Base-by-base conservation (phyloP, 805 yeast species). In the Wickerhamiella cacticola region DNA sequence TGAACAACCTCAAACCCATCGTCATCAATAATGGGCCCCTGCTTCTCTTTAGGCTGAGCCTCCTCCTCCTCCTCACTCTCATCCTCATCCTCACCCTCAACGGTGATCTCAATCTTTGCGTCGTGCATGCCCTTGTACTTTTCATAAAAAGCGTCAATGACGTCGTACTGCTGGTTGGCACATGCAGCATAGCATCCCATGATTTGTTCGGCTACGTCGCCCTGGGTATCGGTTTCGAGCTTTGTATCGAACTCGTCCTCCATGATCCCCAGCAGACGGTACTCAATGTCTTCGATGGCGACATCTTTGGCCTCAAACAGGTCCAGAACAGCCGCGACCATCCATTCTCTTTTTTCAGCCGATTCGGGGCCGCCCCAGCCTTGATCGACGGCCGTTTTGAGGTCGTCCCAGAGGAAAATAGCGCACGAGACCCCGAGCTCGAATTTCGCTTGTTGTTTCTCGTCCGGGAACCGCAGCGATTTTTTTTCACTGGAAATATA, bases 281-380 rank as follows among this genome's bases (percentile, higher is more conserved):
- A 95, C 65, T 92, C 96, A 23, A 92, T 75, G 53, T 82, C 74
- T 33, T 76, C 79, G 2, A 82, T 69, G 56, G 87, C 97, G 4
- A 89, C 83, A 3, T 75, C 71, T 45, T 69, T 73, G 41, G 69
- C 68, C 39, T 66, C 70, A 59, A 89, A 92, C 46, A 87, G 69
- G 29, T 86, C 96, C 24, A 87, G 74, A 2, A 89, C 76, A 12
- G 84, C 68, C 3, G 85, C 94, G 3, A 84, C 76, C 53, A 89
- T 73, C 98, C 98, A 92, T 62, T 92, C 98, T 59, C 99, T 73
- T 63, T 92, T 92, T 33, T 84, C 96, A 0, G 73, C 76, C 12
- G 94, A 80, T 29, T 84, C 82, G 12, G 95, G 79, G 1, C 98
- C 99, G 51, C 98, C 99, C 97, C 98, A 92, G 25, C 72, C 69